Conservation (phyloP, 179 eudicot species). For the Patellifolia procumbens region DNA sequence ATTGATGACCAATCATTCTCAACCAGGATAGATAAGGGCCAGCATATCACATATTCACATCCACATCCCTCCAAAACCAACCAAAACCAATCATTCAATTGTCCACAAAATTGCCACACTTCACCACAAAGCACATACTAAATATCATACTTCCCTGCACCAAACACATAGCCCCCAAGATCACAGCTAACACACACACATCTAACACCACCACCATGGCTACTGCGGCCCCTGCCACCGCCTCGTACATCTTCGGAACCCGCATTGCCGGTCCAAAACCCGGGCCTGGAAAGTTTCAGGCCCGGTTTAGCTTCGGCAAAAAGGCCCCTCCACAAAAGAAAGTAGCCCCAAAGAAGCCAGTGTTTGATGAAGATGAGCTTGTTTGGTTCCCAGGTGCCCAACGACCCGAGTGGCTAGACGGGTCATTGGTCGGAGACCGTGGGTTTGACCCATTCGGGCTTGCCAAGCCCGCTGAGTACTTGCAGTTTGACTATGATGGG, state of each 20-base stretch:
- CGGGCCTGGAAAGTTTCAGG: slow-evolving; percentile 44
- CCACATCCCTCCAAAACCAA: slow-evolving; percentile 18
- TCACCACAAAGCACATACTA: not conserved
- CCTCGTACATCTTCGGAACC: slow-evolving; percentile 68
- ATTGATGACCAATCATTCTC: slow-evolving; percentile 33
- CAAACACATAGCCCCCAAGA: too few relatives aligned
- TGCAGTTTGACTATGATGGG: slow-evolving; percentile 75
- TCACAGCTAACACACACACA: too few relatives aligned
- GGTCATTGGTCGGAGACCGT: slow-evolving; percentile 70
- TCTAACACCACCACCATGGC: slow-evolving; percentile 18
- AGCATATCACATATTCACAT: slow-evolving; percentile 11
- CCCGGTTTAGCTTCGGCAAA: slow-evolving; percentile 60
- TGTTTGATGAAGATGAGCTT: slow-evolving; percentile 46
- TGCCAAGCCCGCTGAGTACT: slow-evolving; percentile 85
- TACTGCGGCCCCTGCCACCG: slow-evolving; percentile 47
- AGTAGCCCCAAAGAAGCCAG: slow-evolving; percentile 48
- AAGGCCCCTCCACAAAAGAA: slow-evolving; percentile 40
- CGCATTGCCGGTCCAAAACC: slow-evolving; percentile 46
- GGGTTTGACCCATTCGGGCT: slow-evolving; percentile 92
- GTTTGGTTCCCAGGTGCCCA: slow-evolving; percentile 88
- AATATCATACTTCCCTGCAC: slow-evolving; percentile 6
- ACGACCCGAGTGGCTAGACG: slow-evolving; percentile 75
- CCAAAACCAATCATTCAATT: slow-evolving; percentile 25
- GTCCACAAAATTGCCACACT: slow-evolving; percentile 33
- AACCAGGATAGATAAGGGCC: slow-evolving; percentile 27